These are phyloP conservation scores for Aspergillus niger DNA, from an alignment of 2,329 filamentous ascomycete species.

Conservation along the genomic window DNA sequence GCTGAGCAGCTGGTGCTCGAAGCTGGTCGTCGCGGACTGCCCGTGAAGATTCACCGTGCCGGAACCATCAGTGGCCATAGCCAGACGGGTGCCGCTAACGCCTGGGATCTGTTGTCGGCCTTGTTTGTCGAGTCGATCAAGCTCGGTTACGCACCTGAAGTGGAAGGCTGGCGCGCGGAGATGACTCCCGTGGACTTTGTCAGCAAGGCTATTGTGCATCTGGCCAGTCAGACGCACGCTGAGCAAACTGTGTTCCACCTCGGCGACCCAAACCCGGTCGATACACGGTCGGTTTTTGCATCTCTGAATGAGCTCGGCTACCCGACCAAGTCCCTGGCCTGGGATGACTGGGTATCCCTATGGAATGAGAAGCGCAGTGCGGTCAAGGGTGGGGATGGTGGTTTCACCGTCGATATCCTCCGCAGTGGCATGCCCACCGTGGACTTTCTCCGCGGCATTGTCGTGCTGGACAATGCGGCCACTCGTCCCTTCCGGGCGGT, in stretches of 20 bases:
- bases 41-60: slow-evolving; percentile 70
- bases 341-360: slow-evolving; percentile 72
- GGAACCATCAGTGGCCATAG: slow-evolving; percentile 81
- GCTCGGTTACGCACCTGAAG: slow-evolving; percentile 68
- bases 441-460: slow-evolving; percentile 69
- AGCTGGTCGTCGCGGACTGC: slow-evolving; percentile 67
- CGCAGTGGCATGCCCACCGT: slow-evolving; percentile 77
- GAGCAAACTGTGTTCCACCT: slow-evolving; percentile 71
- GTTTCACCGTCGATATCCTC: slow-evolving; percentile 77
- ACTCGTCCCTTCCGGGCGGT: slow-evolving; percentile 62
- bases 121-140: slow-evolving; percentile 76
- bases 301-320: slow-evolving; percentile 69
- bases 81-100: slow-evolving; percentile 71
- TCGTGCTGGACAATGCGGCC: slow-evolving; percentile 70
- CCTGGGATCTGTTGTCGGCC: slow-evolving; percentile 75
- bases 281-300: slow-evolving; percentile 67
- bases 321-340: slow-evolving; percentile 64
- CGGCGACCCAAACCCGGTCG: slow-evolving; percentile 70
- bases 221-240: slow-evolving; percentile 64
- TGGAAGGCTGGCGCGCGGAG: slow-evolving; percentile 75
- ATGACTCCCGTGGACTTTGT: slow-evolving; percentile 86
- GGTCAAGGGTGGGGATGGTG: slow-evolving; percentile 66
- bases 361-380: slow-evolving; percentile 72
- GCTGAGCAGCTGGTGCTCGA: slow-evolving; percentile 74
- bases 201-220: slow-evolving; percentile 70